Percentiles rank a stretch among this genome's conserved stretches.
Evolutionary conservation across 176 grass and related monocot species (phyloP).

Genomic region (Zoysia japonica): DNA sequence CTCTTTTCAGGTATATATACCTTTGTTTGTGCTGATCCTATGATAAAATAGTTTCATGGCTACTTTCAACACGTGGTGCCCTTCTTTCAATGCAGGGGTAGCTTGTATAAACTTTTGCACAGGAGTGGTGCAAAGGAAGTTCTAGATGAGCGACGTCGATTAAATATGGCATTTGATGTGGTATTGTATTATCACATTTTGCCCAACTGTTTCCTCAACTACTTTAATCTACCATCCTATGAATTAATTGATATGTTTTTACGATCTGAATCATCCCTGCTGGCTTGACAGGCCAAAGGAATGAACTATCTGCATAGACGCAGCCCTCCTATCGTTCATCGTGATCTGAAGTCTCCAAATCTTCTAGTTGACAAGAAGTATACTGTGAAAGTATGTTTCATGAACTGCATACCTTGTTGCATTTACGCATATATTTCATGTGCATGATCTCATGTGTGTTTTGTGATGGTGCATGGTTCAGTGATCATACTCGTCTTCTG

Average conservation of each 20-base stretch:
- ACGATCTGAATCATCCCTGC: conserved; percentile 37
- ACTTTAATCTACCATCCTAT: background rate
- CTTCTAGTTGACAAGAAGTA: conserved; percentile 98
- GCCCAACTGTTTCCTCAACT: conserved; percentile 4
- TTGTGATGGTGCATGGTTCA: background rate
- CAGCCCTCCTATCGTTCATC: conserved; percentile 92
- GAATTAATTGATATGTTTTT: conserved; percentile 15
- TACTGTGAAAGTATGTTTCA: conserved; percentile 80
- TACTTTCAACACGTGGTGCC: background rate
- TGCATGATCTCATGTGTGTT: background rate
- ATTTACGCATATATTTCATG: background rate
- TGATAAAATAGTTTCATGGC: background rate
- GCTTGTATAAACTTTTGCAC: conserved; percentile 92
- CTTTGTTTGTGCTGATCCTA: background rate
- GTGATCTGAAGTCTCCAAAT: conserved; percentile 99
- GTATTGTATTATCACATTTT: conserved; percentile 44
- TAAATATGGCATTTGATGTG: conserved; percentile 98
- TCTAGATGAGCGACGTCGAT: conserved; percentile 90
- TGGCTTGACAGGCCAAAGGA: conserved; percentile 80
- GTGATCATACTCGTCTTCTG: background rate
- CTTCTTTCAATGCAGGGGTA: conserved; percentile 69
- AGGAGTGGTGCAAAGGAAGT: conserved; percentile 70
- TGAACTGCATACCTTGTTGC: conserved; percentile 1
- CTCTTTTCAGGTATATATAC: conserved; percentile 19
- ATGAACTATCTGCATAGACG: conserved; percentile 98